These are phyloP conservation scores for Pyrenophora teres DNA, from an alignment of 2,329 filamentous ascomycete genomes.

Conservation along the genomic window DNA sequence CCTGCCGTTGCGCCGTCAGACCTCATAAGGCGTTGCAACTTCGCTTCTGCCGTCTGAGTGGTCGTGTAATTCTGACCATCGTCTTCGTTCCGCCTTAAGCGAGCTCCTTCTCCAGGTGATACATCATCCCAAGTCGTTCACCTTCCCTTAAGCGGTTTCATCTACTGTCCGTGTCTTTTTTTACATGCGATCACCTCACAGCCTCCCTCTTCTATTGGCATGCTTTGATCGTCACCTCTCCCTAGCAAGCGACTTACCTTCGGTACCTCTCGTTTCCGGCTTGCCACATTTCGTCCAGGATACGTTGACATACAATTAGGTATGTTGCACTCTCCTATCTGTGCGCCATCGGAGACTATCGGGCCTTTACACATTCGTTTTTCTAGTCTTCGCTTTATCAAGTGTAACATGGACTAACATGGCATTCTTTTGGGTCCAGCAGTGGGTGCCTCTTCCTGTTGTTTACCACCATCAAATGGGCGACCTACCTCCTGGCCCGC, in stretches of 20 bases:
- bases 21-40: conserved; percentile 38
- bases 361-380: conserved; percentile 26
- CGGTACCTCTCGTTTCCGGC: conserved; percentile 36
- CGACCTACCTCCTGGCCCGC: conserved; percentile 42
- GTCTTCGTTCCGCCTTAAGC: conserved; percentile 47
- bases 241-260: conserved; percentile 29
- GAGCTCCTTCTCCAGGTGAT: conserved; percentile 38
- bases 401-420: conserved; percentile 48
- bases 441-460: conserved; percentile 50
- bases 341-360: conserved; percentile 10
- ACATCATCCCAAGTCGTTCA: conserved; percentile 38
- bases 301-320: conserved; percentile 42
- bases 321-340: conserved; percentile 35
- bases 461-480: conserved; percentile 49
- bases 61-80: conserved; percentile 43
- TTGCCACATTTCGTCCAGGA: conserved; percentile 37
- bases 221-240: conserved; percentile 26
- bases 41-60: conserved; percentile 40
- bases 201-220: conserved; percentile 41
- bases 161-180: conserved; percentile 42
- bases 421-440: conserved; percentile 50
- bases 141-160: conserved; percentile 40
- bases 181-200: conserved; percentile 39
- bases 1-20: conserved; percentile 39
- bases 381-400: conserved; percentile 20